phyloP scores from a whole-genome alignment of 768 basidiomycete species.

The Amanita exitialis region DNA sequence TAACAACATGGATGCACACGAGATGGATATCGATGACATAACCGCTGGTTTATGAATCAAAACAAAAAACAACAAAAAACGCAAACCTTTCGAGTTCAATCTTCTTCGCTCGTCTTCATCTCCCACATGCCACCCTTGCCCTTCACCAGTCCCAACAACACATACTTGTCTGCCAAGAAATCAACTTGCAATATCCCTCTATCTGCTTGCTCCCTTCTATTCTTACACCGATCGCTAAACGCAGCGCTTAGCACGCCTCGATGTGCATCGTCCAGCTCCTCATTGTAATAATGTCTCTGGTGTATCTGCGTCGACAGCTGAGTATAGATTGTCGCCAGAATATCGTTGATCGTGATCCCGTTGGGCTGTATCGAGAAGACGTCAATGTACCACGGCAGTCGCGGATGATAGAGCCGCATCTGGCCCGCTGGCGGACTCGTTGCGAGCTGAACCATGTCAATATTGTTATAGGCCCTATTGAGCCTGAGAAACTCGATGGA shows the following conservation, averaged over 20 bases:
- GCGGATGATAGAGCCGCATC: conserved; percentile 48
- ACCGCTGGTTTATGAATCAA: neutral
- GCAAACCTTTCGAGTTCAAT: neutral
- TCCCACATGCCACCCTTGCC: conserved; percentile 56
- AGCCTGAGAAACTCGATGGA: conserved; percentile 35
- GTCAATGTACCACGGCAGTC: conserved; percentile 63
- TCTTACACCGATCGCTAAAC: conserved; percentile 34
- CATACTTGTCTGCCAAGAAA: conserved; percentile 41
- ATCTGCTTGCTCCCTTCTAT: conserved; percentile 19
- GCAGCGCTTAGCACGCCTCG: conserved; percentile 31
- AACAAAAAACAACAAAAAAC: neutral
- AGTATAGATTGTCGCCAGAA: conserved; percentile 35
- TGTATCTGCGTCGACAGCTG: conserved; percentile 36
- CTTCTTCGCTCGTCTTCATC: conserved; percentile 36
- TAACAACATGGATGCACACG: neutral
- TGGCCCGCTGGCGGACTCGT: conserved; percentile 36
- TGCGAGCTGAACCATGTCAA: conserved; percentile 46
- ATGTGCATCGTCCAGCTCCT: conserved; percentile 36
- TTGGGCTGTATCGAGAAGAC: conserved; percentile 31
- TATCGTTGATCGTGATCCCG: conserved; percentile 51
- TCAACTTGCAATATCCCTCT: conserved; percentile 48
- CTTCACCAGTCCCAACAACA: conserved; percentile 45
- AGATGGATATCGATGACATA: neutral
- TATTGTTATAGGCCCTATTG: conserved; percentile 27
- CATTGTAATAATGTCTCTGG: conserved; percentile 48